Percentiles rank a stretch among this genome's conserved stretches.
Conservation (phyloP, 192 early-diverging fungal species). For the Chytriomyces sp. region DNA sequence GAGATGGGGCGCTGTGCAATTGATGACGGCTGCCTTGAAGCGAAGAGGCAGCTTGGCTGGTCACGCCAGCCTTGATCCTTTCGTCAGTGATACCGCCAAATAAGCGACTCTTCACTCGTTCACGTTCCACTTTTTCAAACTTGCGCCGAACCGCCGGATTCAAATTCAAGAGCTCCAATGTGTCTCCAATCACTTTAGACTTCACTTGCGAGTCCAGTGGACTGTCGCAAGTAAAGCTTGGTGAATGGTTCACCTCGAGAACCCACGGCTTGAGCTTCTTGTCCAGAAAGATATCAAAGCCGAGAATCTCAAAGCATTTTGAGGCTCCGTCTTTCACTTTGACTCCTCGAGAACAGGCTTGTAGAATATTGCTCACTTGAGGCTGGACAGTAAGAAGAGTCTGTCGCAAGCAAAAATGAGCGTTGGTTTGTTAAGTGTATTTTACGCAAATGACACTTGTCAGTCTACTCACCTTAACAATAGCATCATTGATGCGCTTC, state of each 20-base stretch:
- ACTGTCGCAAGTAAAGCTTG: slow-evolving; percentile 60
- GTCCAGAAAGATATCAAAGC: slow-evolving; percentile 66
- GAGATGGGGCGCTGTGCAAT: no score
- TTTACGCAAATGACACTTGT: no score
- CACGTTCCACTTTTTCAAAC: slow-evolving; percentile 46
- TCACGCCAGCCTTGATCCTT: no score
- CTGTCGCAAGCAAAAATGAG: no score
- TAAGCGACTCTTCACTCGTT: slow-evolving; percentile 28
- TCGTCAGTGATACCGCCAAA: slow-evolving; percentile 35
- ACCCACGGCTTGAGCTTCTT: slow-evolving; percentile 62
- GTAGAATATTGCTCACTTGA: slow-evolving; percentile 43
- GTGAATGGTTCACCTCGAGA: slow-evolving; percentile 65
- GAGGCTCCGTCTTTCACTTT: not conserved
- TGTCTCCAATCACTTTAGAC: slow-evolving; percentile 51
- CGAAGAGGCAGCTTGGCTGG: no score
- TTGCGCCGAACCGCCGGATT: slow-evolving; percentile 19
- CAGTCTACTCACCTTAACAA: no score
- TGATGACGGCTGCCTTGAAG: no score
- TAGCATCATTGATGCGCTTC: slow-evolving; percentile 47
- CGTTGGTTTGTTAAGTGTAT: no score
- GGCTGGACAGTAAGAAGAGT: slow-evolving; percentile 58
- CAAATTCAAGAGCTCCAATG: slow-evolving; percentile 50
- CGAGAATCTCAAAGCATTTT: slow-evolving; percentile 66
- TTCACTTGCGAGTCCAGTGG: slow-evolving; percentile 58
- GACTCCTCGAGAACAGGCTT: slow-evolving; percentile 48